Conservation (phyloP, 2,329 filamentous ascomycete genomes). For the Phialophora chinensis region DNA sequence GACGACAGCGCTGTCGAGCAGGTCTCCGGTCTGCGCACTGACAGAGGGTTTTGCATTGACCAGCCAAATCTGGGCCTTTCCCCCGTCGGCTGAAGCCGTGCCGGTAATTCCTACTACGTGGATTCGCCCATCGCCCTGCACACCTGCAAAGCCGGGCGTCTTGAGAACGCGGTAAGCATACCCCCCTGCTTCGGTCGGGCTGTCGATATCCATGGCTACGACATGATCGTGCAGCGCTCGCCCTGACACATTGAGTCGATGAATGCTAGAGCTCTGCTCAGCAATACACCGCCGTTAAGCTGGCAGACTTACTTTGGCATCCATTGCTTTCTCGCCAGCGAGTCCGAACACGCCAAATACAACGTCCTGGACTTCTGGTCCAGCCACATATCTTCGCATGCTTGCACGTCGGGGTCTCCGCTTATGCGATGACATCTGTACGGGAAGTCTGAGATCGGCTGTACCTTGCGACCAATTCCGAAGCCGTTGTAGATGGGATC, state of each 20-base stretch:
- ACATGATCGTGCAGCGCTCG: slow-evolving; percentile 40
- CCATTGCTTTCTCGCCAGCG: slow-evolving; percentile 39
- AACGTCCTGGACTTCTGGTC: slow-evolving; percentile 40
- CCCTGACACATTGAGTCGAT: slow-evolving; percentile 38
- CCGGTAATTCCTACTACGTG: slow-evolving; percentile 41
- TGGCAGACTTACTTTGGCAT: slow-evolving; percentile 36
- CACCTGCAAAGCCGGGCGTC: slow-evolving; percentile 32
- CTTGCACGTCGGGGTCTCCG: slow-evolving; percentile 41
- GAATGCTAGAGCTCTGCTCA: slow-evolving; percentile 21
- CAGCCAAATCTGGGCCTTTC: slow-evolving; percentile 38
- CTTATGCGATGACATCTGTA: slow-evolving; percentile 40
- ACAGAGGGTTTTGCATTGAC: slow-evolving; percentile 46
- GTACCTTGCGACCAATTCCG: slow-evolving; percentile 43
- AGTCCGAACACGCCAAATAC: slow-evolving; percentile 41
- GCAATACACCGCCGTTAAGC: background rate
- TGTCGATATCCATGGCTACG: slow-evolving; percentile 42
- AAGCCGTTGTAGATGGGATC: slow-evolving; percentile 42
- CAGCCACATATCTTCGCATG: slow-evolving; percentile 44
- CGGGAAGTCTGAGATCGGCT: slow-evolving; percentile 44
- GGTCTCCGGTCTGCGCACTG: slow-evolving; percentile 42
- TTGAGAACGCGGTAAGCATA: slow-evolving; percentile 38
- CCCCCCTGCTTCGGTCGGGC: slow-evolving; percentile 25
- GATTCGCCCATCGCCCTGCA: slow-evolving; percentile 45
- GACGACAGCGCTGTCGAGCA: slow-evolving; percentile 41
- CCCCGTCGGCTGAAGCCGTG: slow-evolving; percentile 38